Conservation (phyloP, 352 stramenopile species). For the Phytophthora pistaciae region DNA sequence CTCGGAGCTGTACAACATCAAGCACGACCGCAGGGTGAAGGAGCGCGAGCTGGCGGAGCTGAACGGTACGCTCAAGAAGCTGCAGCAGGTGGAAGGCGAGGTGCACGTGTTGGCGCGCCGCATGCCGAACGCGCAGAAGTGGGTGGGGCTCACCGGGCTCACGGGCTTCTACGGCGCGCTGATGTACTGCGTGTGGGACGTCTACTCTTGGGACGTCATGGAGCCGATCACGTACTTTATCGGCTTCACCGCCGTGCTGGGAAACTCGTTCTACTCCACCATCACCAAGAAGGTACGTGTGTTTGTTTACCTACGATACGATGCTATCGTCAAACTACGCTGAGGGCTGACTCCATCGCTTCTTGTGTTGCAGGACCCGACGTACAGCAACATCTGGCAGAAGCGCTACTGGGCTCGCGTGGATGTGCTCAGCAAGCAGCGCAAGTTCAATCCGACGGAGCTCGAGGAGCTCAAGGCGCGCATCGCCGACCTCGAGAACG, state of each 20-base stretch:
- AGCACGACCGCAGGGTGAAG: slow-evolving; percentile 67
- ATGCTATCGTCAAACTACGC: not conserved
- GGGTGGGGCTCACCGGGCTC: slow-evolving; percentile 66
- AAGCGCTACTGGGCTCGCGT: slow-evolving; percentile 69
- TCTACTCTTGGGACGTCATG: slow-evolving; percentile 93
- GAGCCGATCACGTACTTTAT: slow-evolving; percentile 93
- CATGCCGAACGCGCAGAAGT: slow-evolving; percentile 81
- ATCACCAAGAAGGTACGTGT: slow-evolving; percentile 78
- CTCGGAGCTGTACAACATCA: slow-evolving; percentile 79
- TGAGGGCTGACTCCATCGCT: not conserved
- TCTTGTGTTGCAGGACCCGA: slow-evolving; percentile 56
- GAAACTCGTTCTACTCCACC: slow-evolving; percentile 84
- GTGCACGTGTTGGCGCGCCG: slow-evolving; percentile 51
- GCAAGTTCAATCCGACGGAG: slow-evolving; percentile 58
- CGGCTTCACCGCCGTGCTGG: slow-evolving; percentile 85
- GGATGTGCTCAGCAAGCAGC: slow-evolving; percentile 53
- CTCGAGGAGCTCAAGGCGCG: slow-evolving; percentile 50
- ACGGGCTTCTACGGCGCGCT: slow-evolving; percentile 74
- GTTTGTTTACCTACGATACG: too few relatives aligned
- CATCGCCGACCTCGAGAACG: slow-evolving; percentile 67
- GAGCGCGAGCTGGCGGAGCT: slow-evolving; percentile 60
- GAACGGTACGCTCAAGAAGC: slow-evolving; percentile 56
- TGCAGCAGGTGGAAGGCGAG: slow-evolving; percentile 56
- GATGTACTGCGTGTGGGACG: slow-evolving; percentile 88
- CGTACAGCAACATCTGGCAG: slow-evolving; percentile 87